Evolutionary conservation across 805 yeast genomes (phyloP), one percentile per base, ranked within the genome.

Genomic region (Teunomyces stri): DNA sequence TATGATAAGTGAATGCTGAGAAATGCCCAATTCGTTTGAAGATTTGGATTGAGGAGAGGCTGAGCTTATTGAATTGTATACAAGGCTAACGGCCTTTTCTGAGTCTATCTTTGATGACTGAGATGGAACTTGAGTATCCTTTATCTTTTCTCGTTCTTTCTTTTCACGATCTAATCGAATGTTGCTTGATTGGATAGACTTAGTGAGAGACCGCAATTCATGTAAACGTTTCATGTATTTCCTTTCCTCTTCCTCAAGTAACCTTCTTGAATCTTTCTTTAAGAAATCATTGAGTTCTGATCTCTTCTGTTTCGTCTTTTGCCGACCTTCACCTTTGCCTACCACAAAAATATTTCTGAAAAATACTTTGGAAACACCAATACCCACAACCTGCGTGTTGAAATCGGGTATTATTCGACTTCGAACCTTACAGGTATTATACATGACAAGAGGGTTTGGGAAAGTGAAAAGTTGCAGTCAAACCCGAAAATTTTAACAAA

Each of bases 181-280:
- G 4, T 15, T 37, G n/a, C 13, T 37, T 6, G 40, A 13, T 37
- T 37, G 40, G 13, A 37, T 37, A 13, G 40, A 37, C 22, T 37
- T 37, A 2, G 78, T 63, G 36, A 71, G 53, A 1, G 48, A 43
- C 25, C 56, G 56, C 43, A 70, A 57, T 47, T 69, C 70, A 22
- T 58, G 48, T 42, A 64, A 39, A 48, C 64, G 57, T 33, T 49
- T 50, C 35, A 55, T 50, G 47, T 59, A 58, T 41, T 62, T 63
- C 16, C 48, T 43, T 35, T 61, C 66, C 40, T 66, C 56, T 21
- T 49, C 49, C 20, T 47, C 48, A 3, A 51, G 27, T 25, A 49
- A 54, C 20, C 66, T 43, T 18, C 52, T 52, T 12, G 58, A 52
- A 5, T 65, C 72, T 12, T 48, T 50, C 16, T 58, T 56, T 16